Base-by-base conservation (phyloP, 805 yeast species). In the Zygosaccharomyces bisporus region DNA sequence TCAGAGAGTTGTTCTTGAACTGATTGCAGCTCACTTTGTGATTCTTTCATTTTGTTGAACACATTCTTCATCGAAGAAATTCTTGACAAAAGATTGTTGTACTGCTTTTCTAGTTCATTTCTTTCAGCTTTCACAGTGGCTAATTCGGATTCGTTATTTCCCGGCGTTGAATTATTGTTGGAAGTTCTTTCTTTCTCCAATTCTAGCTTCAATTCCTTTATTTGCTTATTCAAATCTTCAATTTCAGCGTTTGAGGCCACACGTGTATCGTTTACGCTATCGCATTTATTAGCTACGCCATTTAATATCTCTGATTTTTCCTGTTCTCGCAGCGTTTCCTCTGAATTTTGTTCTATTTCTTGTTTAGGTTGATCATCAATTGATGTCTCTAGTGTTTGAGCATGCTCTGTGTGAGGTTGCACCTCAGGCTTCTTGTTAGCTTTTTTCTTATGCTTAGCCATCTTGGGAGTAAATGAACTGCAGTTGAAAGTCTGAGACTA, bases 61-160 rank as follows among this genome's bases (percentile, higher is more conserved):
- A 85, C 75, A 0, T 81, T 68, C 52, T 83, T 85, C 91, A 85
- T 84, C 2, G 86, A 76, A 1, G 87, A 76, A 13, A 86, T 61
- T 58, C 83, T 74, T 50, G 77, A 77, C 47, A 86, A 62, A 24
- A 86, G 63, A 4, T 75, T 70, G 48, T 83, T 82, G 56, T 84
- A 83, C 50, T 80, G 79, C 1, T 72, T 68, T 52, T 81, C 79
- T 21, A 76, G 71, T 23, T 75, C 73, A 39, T 76, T 82, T 44
- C 83, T 72, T 54, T 82, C 87, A 27, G 69, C 66, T 23, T 69
- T 70, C 20, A 68, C 60, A 31, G 54, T 61, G 25, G 56, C 58
- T 10, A 75, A 49, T 40, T 71, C 66, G 16, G 46, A 31, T 13
- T 37, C 36, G 16, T 43, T 53, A 24, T 41, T 36, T 13, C 23